These are phyloP conservation scores for Blepharisma undulans DNA, from an alignment of 169 alveolate species.

Conservation along the genomic window DNA sequence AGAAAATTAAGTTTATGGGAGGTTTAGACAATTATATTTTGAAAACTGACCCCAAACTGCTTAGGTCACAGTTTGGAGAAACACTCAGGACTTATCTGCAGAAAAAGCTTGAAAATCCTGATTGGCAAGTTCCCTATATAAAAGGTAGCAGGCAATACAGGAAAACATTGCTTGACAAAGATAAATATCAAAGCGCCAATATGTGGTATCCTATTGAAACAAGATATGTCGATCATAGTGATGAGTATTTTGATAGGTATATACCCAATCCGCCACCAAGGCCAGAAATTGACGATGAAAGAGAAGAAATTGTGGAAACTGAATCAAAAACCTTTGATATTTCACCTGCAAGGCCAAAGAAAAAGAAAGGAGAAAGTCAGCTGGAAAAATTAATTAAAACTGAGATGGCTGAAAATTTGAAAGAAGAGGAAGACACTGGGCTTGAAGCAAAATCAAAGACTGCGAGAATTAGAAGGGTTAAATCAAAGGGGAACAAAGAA, in stretches of 20 bases:
- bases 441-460: neutral
- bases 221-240: neutral
- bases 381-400: neutral
- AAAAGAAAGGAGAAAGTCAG: neutral
- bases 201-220: slow-evolving; percentile 18
- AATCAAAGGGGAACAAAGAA: neutral
- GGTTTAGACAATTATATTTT: slow-evolving; percentile 22
- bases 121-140: slow-evolving; percentile 34
- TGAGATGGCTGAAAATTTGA: neutral
- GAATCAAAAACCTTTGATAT: neutral
- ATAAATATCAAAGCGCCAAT: neutral
- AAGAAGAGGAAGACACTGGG: neutral
- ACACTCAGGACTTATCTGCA: neutral
- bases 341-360: neutral
- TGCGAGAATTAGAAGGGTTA: neutral
- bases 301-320: slow-evolving; percentile 69
- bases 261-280: neutral
- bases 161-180: neutral
- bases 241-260: neutral
- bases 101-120: slow-evolving; percentile 22
- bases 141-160: neutral
- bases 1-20: neutral
- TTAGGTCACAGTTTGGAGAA: slow-evolving; percentile 11
- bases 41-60: neutral
- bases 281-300: slow-evolving; percentile 45